Conservation (phyloP, 1,284 basidiomycete genomes). For the Austroboletus rostrupii region DNA sequence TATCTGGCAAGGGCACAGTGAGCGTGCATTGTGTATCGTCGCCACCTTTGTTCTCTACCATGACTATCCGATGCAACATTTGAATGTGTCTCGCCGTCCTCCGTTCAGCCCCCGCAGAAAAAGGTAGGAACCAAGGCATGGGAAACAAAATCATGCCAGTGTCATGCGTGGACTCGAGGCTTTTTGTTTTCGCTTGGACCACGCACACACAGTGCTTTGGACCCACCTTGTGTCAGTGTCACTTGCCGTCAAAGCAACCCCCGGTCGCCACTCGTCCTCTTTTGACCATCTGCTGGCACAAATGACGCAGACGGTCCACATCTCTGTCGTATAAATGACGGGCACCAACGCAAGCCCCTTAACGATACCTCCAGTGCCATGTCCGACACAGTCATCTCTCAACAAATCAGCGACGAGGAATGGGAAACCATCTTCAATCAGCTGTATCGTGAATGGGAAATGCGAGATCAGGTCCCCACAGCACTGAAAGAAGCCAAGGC, state of each 20-base stretch:
- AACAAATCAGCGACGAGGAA: not conserved
- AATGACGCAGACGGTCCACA: slow-evolving; percentile 5
- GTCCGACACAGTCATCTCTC: not conserved
- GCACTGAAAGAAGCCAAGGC: slow-evolving; percentile 11
- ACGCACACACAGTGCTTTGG: not conserved
- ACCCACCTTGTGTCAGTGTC: not conserved
- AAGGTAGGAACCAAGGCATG: not conserved
- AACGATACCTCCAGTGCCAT: slow-evolving; percentile 3
- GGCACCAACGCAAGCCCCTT: not conserved
- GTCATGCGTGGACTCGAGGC: not conserved
- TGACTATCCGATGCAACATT: not conserved
- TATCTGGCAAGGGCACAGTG: slow-evolving; percentile 41
- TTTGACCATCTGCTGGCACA: not conserved
- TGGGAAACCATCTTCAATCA: slow-evolving; percentile 6
- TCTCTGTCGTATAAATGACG: slow-evolving; percentile 12
- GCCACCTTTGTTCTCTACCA: slow-evolving; percentile 11
- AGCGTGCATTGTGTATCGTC: slow-evolving; percentile 7
- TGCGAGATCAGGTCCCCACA: slow-evolving; percentile 1
- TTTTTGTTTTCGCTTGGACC: slow-evolving; percentile 14
- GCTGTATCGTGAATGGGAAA: not conserved
- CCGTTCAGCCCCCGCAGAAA: not conserved
- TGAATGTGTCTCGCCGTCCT: slow-evolving; percentile 1
- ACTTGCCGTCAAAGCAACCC: slow-evolving; percentile 9
- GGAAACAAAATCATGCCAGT: not conserved
- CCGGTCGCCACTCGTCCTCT: not conserved